Conservation (phyloP, 2,329 filamentous ascomycete species). For the Pezicula neosporulosa region DNA sequence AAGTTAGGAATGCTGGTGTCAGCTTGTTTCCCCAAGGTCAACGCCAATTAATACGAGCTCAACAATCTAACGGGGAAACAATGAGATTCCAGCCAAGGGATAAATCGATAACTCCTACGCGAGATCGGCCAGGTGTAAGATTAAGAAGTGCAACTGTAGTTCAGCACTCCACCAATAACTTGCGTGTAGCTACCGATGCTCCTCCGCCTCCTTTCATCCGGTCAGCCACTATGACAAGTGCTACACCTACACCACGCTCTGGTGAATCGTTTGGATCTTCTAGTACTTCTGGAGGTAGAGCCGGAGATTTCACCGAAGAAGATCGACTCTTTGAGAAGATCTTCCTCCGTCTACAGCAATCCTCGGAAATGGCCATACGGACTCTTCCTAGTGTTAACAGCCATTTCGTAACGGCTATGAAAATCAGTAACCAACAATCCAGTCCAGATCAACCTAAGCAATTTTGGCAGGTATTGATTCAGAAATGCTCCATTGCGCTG, state of each 20-base stretch:
- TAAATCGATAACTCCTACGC: slow-evolving; percentile 49
- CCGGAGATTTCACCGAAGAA: slow-evolving; percentile 65
- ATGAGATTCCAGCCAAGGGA: slow-evolving; percentile 49
- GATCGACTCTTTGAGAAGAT: slow-evolving; percentile 81
- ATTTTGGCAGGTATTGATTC: slow-evolving; percentile 68
- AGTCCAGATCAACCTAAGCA: slow-evolving; percentile 57
- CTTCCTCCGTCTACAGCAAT: slow-evolving; percentile 70
- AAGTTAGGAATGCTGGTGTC: slow-evolving; percentile 44
- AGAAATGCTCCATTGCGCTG: slow-evolving; percentile 67
- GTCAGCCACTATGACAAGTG: slow-evolving; percentile 41
- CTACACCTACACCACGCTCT: slow-evolving; percentile 81
- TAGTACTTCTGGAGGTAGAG: slow-evolving; percentile 20
- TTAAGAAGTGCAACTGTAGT: slow-evolving; percentile 28
- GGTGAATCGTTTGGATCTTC: slow-evolving; percentile 72
- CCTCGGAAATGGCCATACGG: slow-evolving; percentile 69
- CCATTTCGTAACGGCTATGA: slow-evolving; percentile 62
- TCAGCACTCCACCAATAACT: slow-evolving; percentile 24
- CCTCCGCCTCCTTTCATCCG: slow-evolving; percentile 45
- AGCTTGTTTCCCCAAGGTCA: slow-evolving; percentile 17
- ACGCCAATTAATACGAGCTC: slow-evolving; percentile 7
- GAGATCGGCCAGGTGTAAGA: slow-evolving; percentile 40
- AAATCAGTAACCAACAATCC: slow-evolving; percentile 58
- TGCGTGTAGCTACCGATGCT: slow-evolving; percentile 55
- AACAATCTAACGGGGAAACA: slow-evolving; percentile 35
- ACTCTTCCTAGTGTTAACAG: slow-evolving; percentile 67